phyloP scores from a whole-genome alignment of 2,329 filamentous ascomycete genomes.

The Fusarium subtropicale region DNA sequence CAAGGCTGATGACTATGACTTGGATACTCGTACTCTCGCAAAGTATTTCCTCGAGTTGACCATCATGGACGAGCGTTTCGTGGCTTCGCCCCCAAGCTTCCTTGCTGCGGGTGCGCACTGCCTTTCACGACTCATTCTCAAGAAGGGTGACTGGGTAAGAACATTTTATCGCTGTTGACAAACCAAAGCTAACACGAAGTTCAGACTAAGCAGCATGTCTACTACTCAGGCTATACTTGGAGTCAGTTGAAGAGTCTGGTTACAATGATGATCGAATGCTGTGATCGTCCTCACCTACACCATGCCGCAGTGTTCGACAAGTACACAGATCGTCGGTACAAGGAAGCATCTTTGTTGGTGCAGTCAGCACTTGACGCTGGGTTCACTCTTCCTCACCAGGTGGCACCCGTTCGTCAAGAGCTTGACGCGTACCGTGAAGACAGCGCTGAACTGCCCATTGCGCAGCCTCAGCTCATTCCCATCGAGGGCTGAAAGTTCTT shows the following conservation, averaged over 20 bases:
- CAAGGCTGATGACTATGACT: constrained; percentile 97
- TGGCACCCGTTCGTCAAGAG: constrained; percentile 54
- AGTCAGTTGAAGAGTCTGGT: constrained; percentile 83
- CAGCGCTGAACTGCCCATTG: constrained; percentile 45
- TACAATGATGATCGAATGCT: constrained; percentile 86
- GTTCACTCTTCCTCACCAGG: constrained; percentile 61
- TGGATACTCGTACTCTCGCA: constrained; percentile 92
- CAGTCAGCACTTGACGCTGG: constrained; percentile 76
- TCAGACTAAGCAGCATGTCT: constrained; percentile 83
- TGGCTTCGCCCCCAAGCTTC: constrained; percentile 90
- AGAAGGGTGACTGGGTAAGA: constrained; percentile 93
- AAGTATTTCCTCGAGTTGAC: constrained; percentile 98
- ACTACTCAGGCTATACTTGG: constrained; percentile 95
- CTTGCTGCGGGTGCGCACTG: constrained; percentile 93
- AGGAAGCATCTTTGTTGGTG: constrained; percentile 84
- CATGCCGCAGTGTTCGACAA: constrained; percentile 92
- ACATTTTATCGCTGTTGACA: neutral
- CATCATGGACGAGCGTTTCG: constrained; percentile 98
- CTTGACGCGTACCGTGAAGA: constrained; percentile 37
- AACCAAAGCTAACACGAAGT: constrained; percentile 50
- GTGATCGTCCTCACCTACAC: constrained; percentile 81
- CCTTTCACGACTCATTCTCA: constrained; percentile 86
- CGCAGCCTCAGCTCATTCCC: constrained; percentile 48
- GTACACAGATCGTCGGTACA: constrained; percentile 88
- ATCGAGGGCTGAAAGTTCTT: constrained; percentile 47